Base-by-base conservation (phyloP, 768 basidiomycete species). In the Phylloporus rhodoxanthus region DNA sequence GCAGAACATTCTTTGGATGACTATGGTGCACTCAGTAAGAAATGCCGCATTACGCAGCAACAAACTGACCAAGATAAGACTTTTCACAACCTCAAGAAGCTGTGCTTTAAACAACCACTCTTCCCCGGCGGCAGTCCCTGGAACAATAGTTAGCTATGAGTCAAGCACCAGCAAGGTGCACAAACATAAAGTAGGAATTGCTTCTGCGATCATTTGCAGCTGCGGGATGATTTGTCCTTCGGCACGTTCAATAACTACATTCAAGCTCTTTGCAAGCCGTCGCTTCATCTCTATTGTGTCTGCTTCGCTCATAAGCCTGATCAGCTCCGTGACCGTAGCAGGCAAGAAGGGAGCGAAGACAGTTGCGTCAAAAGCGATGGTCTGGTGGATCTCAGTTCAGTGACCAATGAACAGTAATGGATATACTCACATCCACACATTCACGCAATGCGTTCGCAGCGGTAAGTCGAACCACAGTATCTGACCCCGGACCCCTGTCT, bases 381-480 rank as follows among this genome's bases (percentile, higher is more conserved):
- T 80, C 90, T 91, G 44, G 21, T 38, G 32, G 21, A 21, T 34
- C 48, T 57, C 50, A 50, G 45, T 52, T 40, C 37, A 29, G 54
- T 17, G 38, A 14, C 42, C 37, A 36, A 32, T 26, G 33, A 17
- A 19, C 17, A 50, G n/a, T 33, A 23, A 21, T 20, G 33, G n/a
- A 41, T 48, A 37, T 26, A 70, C 89, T 56, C 69, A 94, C 93
- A 63, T 95, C 87, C 20, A 92, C 78, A 59, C 90, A 90, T 62
- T 92, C 85, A 33, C 81, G 77, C 25, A 97, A 63, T 11, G 91
- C 84, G 20, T 80, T 74, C 0, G 89, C 86, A 21, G 93, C 85
- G 1, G 91, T 91, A 30, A 97, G 72, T 4, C 91, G 81, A 42
- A 97, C 92, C 14, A 92, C 93, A 20, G 79, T 72, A 61, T 95